Evolutionary conservation across 352 stramenopile species (phyloP).

Genomic region (Globisporangium mamillatum): DNA sequence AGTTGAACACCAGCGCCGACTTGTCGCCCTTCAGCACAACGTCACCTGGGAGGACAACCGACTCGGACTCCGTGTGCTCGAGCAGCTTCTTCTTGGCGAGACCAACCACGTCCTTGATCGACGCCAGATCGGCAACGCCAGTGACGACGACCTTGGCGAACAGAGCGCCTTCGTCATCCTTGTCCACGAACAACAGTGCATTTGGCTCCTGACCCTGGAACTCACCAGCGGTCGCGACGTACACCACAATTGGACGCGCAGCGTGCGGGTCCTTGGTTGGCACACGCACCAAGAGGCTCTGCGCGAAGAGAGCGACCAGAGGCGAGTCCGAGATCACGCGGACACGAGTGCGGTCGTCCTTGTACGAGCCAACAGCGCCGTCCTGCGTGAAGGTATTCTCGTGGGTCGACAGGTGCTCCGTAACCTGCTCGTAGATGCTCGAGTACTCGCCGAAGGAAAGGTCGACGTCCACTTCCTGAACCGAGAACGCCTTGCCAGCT

Average conservation of each 20-base stretch:
- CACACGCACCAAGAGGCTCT: slow-evolving; percentile 72
- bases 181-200: slow-evolving; percentile 64
- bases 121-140: slow-evolving; percentile 43
- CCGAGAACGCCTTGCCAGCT: slow-evolving; percentile 54
- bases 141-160: slow-evolving; percentile 80
- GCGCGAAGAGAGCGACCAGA: slow-evolving; percentile 61
- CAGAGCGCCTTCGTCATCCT: slow-evolving; percentile 49
- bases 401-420: slow-evolving; percentile 60
- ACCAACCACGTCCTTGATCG: slow-evolving; percentile 51
- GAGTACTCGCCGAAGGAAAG: slow-evolving; percentile 70
- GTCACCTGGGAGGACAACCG: slow-evolving; percentile 52
- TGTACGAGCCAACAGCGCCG: slow-evolving; percentile 72
- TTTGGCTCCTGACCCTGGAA: slow-evolving; percentile 58
- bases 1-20: slow-evolving; percentile 71
- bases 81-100: slow-evolving; percentile 78
- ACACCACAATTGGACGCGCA: slow-evolving; percentile 75
- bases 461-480: slow-evolving; percentile 68
- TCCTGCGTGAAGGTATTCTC: slow-evolving; percentile 69
- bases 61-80: slow-evolving; percentile 47
- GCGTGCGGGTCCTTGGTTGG: slow-evolving; percentile 60
- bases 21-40: slow-evolving; percentile 62
- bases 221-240: slow-evolving; percentile 59
- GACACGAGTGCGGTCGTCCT: slow-evolving; percentile 69
- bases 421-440: slow-evolving; percentile 63
- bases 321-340: slow-evolving; percentile 80